phyloP scores from a whole-genome alignment of 805 yeast species.

The Candida easanensis region DNA sequence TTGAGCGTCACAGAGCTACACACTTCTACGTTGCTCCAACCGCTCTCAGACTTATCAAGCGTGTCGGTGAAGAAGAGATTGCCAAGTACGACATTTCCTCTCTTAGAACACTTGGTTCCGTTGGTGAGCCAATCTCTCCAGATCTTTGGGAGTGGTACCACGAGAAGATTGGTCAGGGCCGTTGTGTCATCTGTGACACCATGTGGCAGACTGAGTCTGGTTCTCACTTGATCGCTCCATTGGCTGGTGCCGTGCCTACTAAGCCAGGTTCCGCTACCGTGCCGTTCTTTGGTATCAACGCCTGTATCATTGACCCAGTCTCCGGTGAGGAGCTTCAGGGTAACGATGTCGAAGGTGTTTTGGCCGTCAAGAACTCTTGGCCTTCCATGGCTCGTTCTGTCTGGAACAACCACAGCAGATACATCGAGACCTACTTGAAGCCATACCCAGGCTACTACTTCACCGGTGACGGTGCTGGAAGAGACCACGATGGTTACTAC shows the following conservation, averaged over 20 bases:
- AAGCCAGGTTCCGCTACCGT: slow-evolving; percentile 97
- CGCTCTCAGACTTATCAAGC: slow-evolving; percentile 84
- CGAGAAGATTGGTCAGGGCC: slow-evolving; percentile 83
- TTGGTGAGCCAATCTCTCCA: slow-evolving; percentile 97
- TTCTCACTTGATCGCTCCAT: slow-evolving; percentile 88
- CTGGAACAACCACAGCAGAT: slow-evolving; percentile 83
- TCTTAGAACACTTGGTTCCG: slow-evolving; percentile 92
- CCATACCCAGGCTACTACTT: slow-evolving; percentile 94
- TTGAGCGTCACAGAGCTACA: slow-evolving; percentile 86
- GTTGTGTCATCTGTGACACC: slow-evolving; percentile 91
- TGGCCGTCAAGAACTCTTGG: slow-evolving; percentile 89
- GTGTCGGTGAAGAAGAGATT: slow-evolving; percentile 86
- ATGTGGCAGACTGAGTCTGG: slow-evolving; percentile 99
- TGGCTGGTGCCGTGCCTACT: slow-evolving; percentile 92
- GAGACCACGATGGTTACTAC: slow-evolving; percentile 93
- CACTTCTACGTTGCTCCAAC: slow-evolving; percentile 99
- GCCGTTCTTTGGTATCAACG: slow-evolving; percentile 94
- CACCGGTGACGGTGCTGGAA: slow-evolving; percentile 98
- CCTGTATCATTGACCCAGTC: slow-evolving; percentile 90
- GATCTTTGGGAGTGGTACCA: slow-evolving; percentile 99
- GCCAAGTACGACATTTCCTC: slow-evolving; percentile 77
- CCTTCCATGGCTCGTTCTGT: slow-evolving; percentile 99
- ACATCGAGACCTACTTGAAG: slow-evolving; percentile 84
- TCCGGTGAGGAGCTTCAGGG: slow-evolving; percentile 81
- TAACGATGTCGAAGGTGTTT: slow-evolving; percentile 93